phyloP scores from a whole-genome alignment of 2,329 filamentous ascomycete species.

The Penicillium sp. region DNA sequence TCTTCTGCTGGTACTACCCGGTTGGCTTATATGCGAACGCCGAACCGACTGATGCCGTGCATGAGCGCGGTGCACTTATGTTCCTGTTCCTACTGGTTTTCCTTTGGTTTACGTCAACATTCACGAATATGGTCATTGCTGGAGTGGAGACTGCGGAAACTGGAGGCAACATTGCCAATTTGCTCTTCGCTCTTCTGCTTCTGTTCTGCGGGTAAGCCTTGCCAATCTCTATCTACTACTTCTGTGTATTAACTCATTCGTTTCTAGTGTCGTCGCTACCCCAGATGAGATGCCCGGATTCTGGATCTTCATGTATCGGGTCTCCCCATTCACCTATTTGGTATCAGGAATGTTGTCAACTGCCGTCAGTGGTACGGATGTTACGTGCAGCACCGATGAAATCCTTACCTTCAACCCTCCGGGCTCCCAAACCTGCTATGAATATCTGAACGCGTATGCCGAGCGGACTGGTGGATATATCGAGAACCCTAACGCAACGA shows the following conservation, averaged over 20 bases:
- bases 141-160: constrained; percentile 69
- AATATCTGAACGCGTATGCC: background rate
- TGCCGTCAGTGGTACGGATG: background rate
- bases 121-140: constrained; percentile 72
- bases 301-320: constrained; percentile 79
- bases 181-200: constrained; percentile 60
- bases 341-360: background rate
- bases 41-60: constrained; percentile 37
- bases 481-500: background rate
- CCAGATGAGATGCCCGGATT: constrained; percentile 59
- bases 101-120: constrained; percentile 70
- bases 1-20: constrained; percentile 68
- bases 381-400: background rate
- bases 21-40: constrained; percentile 50
- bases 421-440: background rate
- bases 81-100: constrained; percentile 66
- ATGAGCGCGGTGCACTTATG: constrained; percentile 62
- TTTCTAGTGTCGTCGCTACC: constrained; percentile 32
- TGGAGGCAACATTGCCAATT: constrained; percentile 62
- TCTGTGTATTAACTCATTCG: background rate
- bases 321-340: constrained; percentile 77
- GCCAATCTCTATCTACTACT: fast-evolving
- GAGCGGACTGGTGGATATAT: background rate
- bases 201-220: constrained; percentile 52
- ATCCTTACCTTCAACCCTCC: background rate